These are phyloP conservation scores for Phytophthora melonis DNA, from an alignment of 352 stramenopile genomes.

Conservation along the genomic window DNA sequence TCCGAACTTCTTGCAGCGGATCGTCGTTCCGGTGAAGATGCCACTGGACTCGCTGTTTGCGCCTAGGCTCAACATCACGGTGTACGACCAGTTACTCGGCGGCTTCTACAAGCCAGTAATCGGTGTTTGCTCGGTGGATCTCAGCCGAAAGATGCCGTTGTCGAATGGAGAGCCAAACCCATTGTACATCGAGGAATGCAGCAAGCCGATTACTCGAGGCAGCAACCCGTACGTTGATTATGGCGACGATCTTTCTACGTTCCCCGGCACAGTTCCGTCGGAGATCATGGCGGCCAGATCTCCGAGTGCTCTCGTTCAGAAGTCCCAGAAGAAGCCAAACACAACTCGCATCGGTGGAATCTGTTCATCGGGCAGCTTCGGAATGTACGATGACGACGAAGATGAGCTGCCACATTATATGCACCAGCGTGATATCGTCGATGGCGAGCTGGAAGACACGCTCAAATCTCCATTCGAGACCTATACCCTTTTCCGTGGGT, in stretches of 20 bases:
- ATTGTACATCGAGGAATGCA: slow-evolving; percentile 58
- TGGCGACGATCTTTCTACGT: slow-evolving; percentile 65
- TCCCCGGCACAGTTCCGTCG: slow-evolving; percentile 53
- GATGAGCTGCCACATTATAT: slow-evolving; percentile 80
- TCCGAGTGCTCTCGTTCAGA: slow-evolving; percentile 3
- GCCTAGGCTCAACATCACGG: slow-evolving; percentile 83
- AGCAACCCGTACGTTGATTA: slow-evolving; percentile 79
- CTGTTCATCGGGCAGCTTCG: slow-evolving; percentile 44
- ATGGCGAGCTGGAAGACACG: slow-evolving; percentile 70
- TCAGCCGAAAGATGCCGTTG: slow-evolving; percentile 76
- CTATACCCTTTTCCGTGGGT: slow-evolving; percentile 74
- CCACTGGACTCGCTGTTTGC: slow-evolving; percentile 88
- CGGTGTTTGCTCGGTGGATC: slow-evolving; percentile 76
- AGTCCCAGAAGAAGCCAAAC: slow-evolving; percentile 21
- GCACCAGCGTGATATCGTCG: slow-evolving; percentile 59
- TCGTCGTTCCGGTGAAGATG: slow-evolving; percentile 86
- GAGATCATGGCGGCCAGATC: slow-evolving; percentile 26
- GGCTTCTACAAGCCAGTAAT: slow-evolving; percentile 87
- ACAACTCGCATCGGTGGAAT: slow-evolving; percentile 10
- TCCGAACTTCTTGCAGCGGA: slow-evolving; percentile 90
- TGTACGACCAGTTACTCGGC: slow-evolving; percentile 87
- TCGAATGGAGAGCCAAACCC: slow-evolving; percentile 75
- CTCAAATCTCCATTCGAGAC: slow-evolving; percentile 86
- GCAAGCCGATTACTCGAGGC: slow-evolving; percentile 29
- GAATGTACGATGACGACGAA: slow-evolving; percentile 52